Base-by-base conservation (phyloP, 345 rosid genomes). In the Salix purpurea region DNA sequence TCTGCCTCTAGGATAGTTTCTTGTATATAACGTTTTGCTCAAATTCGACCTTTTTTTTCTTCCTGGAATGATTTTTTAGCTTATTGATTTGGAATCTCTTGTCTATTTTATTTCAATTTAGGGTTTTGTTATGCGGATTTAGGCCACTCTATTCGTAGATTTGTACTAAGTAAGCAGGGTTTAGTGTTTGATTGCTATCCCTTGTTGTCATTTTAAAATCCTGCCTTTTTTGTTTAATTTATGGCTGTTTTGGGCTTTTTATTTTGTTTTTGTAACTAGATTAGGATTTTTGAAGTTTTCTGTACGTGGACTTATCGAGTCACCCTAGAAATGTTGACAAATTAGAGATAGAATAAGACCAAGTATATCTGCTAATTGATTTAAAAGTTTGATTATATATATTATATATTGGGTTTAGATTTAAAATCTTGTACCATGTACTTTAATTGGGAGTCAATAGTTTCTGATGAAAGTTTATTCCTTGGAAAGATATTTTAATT, bases 41-140 rank as follows among this genome's bases (percentile, higher is more conserved):
- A 9, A 40, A 40, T 72, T 72, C 23, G 37, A 28, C 73, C 32
- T 3, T 23, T 61, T 60, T 1, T 16, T 21, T 8, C 28, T 50
- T 21, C 15, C 28, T 50, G 48, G 9, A 36, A n/a, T 18, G 10
- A 1, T 58, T 26, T 67, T 40, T n/a, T 54, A 26, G 72, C 69
- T 60, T 73, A 13, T 30, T 73, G 44, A 4, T 18, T 66, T 78
- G 37, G 61, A 61, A 56, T 68, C 70, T 67, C 64, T 62, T 61
- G 48, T 32, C 9, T 58, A 44, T 32, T 6, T 18, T 7, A 30
- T 7, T 67, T 67, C 4, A 48, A 30, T n/a, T 67, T 42, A 30
- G 74, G 77, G 70, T 67, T 79, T 74, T 32, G 13, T 19, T 60
- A 60, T 60, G 68, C 39, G 32, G 40, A 65, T 32, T 65, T 16